These are phyloP conservation scores for Sphaerulina musiva DNA, from an alignment of 2,329 filamentous ascomycete genomes.

Conservation along the genomic window DNA sequence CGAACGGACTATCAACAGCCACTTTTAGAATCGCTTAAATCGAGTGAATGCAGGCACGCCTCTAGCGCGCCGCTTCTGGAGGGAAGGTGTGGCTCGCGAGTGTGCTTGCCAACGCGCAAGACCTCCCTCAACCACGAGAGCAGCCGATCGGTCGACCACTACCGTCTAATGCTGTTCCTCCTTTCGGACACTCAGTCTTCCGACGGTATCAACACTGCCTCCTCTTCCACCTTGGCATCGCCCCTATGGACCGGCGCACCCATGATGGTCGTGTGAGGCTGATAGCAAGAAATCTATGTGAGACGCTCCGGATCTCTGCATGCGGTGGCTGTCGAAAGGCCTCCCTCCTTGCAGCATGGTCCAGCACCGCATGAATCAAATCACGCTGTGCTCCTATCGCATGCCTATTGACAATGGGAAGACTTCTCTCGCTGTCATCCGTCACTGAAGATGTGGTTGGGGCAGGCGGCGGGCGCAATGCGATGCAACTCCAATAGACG, in stretches of 20 bases:
- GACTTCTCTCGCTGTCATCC: conserved; percentile 3
- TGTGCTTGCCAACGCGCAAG: neutral
- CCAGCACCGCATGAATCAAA: conserved; percentile 10
- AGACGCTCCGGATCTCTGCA: conserved; percentile 7
- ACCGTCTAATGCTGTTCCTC: neutral
- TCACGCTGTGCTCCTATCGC: conserved; percentile 8
- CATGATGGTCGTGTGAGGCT: neutral
- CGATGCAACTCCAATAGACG: conserved; percentile 5
- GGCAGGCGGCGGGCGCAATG: conserved; percentile 8
- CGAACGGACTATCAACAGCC: conserved; percentile 1
- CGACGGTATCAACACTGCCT: neutral
- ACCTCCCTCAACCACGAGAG: neutral
- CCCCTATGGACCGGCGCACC: neutral
- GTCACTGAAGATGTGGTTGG: neutral
- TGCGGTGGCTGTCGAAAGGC: conserved; percentile 1
- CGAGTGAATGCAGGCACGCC: conserved; percentile 9
- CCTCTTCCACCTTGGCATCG: neutral
- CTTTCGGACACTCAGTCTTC: neutral
- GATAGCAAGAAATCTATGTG: conserved; percentile 11
- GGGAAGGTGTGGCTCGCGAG: conserved; percentile 4
- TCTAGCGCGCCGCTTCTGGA: neutral
- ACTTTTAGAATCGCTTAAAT: conserved; percentile 3
- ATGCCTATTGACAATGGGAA: neutral
- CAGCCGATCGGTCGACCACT: neutral
- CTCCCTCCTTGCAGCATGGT: conserved; percentile 13